phyloP scores from a whole-genome alignment of 768 basidiomycete genomes.

The Tulasnella sp. region DNA sequence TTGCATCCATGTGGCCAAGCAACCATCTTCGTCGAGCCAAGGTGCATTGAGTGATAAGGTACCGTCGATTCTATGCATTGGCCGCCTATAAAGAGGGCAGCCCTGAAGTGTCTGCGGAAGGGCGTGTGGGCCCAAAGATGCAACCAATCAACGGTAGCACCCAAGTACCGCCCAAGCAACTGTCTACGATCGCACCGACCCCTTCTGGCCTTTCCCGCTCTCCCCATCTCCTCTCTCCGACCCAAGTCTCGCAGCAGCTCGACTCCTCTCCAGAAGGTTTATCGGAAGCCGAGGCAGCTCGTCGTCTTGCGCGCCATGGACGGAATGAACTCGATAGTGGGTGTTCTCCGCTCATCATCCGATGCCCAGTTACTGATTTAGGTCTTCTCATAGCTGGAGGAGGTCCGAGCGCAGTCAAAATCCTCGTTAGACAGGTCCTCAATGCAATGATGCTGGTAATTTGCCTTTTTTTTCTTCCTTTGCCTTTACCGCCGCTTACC shows the following conservation, averaged over 20 bases:
- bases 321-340: constrained; percentile 27
- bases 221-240: neutral
- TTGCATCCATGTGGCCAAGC: too few relatives aligned
- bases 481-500: neutral
- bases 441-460: constrained; percentile 31
- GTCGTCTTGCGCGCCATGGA: constrained; percentile 23
- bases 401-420: constrained; percentile 13
- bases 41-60: too few relatives aligned
- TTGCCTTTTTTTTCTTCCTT: neutral
- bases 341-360: constrained; percentile 19
- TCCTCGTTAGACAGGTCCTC: constrained; percentile 24
- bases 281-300: constrained; percentile 21
- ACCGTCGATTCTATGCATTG: too few relatives aligned
- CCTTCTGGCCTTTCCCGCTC: too few relatives aligned
- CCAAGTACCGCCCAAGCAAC: too few relatives aligned
- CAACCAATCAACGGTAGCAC: too few relatives aligned
- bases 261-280: constrained; percentile 21
- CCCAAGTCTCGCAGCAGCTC: neutral
- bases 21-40: too few relatives aligned
- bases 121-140: too few relatives aligned
- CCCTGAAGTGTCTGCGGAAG: too few relatives aligned
- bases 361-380: neutral
- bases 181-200: too few relatives aligned
- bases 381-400: neutral
- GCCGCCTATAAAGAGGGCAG: too few relatives aligned